Base-by-base conservation (phyloP, 2,329 filamentous ascomycete genomes). In the Aspergillus puulaauensis region DNA sequence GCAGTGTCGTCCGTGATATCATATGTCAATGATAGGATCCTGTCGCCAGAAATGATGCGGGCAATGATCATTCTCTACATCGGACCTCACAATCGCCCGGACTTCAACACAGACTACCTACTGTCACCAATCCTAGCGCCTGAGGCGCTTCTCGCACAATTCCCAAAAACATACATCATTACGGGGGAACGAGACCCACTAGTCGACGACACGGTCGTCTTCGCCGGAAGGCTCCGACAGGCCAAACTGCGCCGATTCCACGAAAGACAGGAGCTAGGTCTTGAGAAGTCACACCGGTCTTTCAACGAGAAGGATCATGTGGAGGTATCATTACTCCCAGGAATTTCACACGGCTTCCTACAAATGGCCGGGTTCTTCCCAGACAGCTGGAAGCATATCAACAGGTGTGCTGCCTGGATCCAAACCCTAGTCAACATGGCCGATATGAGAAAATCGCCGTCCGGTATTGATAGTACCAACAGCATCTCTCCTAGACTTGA, bases 31-130 rank as follows among this genome's bases (percentile, higher is more conserved):
- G 95, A 99, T 73, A 89, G 95, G 27, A 90, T 99, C 27, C 82
- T 99, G 14, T 93, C 91, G 0, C 93, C 95, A 0, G 95, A 99
- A 75, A 96, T 98, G 91, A 97, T 98, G 89, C 90, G 95, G 33
- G 91, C 93, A 62, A 98, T 99, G 93, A 96, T 99, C 64, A 96
- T 99, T 64, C 82, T 99, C 4, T 99, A 99, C 73, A 90, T 99
- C 55, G 95, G 95, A 0, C 92, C 93, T 0, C 90, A 97, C 71
- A 91, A 95, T 73, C 88, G 93, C 1, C 95, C 95, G 0, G 92
- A 98, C 71, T 98, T 99, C 73, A 86, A 86, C 27, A 91, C 90
- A 6, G 93, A 99, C 73, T 97, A 92, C 71, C 83, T 96, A 0
- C 84, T 99, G 2, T 96, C 90, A 0, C 95, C 95, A 0, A 87